Base-by-base conservation (phyloP, 257 asterid species). In the Nicotiana undulata region DNA sequence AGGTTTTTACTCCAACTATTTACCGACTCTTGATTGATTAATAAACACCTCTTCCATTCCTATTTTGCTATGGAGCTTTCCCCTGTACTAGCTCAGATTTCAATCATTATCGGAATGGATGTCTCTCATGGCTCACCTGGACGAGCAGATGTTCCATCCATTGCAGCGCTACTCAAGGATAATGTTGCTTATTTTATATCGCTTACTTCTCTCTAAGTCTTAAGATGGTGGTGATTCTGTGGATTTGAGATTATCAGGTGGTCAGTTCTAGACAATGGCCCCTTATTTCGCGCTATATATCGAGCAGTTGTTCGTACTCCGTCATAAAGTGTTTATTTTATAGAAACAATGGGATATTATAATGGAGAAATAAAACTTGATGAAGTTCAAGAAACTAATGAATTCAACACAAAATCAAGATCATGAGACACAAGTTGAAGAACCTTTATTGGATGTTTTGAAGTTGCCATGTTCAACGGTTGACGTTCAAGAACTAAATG, bases 61-160 rank as follows among this genome's bases (percentile, higher is more conserved):
- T 22, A 88, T 24, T 77, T 93, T 63, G 44, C 81, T 3, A 64
- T 82, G 44, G 98, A 93, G 86, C 79, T 64, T 22, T 0, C 84
- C 32, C 82, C 52, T 8, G 77, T 87, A 0, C 77, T 89, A 11
- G 91, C 94, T 11, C 29, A 83, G 52, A 85, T 90, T 60, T 90
- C 89, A 9, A 81, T 93, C 10, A 90, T 93, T 0, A 40, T 90
- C 9, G 97, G 97, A n/a, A 93, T 93, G 97, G 97, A 93, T 61
- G 97, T 93, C 15, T 93, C 97, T 11, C 97, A 93, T 78, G 97
- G 93, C 63, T 89, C 97, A 20, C 92, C 97, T 32, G 93, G 96
- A 56, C 93, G 89, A n/a, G 75, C 91, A 31, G 97, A 90, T 40
- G 86, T 89, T 68, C 97, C 98, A 7, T 93, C 98, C 31, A 84